Percentiles rank a stretch among this genome's conserved stretches.
Evolutionary conservation across 2,329 filamentous ascomycete genomes (phyloP).

Genomic region (Colletotrichum tabaci): DNA sequence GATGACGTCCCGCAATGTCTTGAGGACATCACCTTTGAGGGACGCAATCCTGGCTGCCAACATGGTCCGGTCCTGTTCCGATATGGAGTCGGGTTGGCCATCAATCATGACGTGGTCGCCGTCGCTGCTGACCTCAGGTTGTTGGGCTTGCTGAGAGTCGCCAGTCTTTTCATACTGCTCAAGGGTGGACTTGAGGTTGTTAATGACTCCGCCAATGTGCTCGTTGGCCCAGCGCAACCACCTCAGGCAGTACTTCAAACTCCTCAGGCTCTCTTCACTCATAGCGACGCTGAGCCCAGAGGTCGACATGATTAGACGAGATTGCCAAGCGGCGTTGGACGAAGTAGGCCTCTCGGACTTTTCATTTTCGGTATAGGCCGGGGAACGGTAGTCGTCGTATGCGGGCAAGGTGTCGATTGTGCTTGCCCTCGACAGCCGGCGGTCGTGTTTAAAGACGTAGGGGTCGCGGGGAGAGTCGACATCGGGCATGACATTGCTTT

Average conservation of each 20-base stretch:
- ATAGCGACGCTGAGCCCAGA: constrained; percentile 93
- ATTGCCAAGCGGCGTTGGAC: constrained; percentile 74
- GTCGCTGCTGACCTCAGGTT: constrained; percentile 14
- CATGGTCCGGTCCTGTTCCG: constrained; percentile 60
- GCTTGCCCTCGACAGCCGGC: constrained; percentile 75
- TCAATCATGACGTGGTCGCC: constrained; percentile 47
- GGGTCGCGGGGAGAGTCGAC: constrained; percentile 44
- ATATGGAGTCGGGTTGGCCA: constrained; percentile 40
- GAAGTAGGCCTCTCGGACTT: constrained; percentile 48
- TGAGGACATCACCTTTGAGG: constrained; percentile 80
- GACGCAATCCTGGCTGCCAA: constrained; percentile 76
- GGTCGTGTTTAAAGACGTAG: constrained; percentile 52
- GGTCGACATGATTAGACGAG: constrained; percentile 88
- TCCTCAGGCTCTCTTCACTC: constrained; percentile 88
- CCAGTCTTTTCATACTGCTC: constrained; percentile 82
- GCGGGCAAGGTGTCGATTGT: constrained; percentile 84
- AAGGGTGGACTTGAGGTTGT: constrained; percentile 80
- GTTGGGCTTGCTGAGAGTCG: constrained; percentile 17
- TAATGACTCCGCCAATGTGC: constrained; percentile 82
- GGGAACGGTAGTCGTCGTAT: constrained; percentile 84
- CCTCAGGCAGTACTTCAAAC: constrained; percentile 85
- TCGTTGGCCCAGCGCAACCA: constrained; percentile 87
- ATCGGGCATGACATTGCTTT: constrained; percentile 39
- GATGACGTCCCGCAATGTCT: constrained; percentile 85
- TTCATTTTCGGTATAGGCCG: constrained; percentile 78